A percentile compares a stretch with the other conserved stretches of the same genome.
Conservation (phyloP, 2,329 filamentous ascomycete species). For the Cylindrodendrum hubeiense region DNA sequence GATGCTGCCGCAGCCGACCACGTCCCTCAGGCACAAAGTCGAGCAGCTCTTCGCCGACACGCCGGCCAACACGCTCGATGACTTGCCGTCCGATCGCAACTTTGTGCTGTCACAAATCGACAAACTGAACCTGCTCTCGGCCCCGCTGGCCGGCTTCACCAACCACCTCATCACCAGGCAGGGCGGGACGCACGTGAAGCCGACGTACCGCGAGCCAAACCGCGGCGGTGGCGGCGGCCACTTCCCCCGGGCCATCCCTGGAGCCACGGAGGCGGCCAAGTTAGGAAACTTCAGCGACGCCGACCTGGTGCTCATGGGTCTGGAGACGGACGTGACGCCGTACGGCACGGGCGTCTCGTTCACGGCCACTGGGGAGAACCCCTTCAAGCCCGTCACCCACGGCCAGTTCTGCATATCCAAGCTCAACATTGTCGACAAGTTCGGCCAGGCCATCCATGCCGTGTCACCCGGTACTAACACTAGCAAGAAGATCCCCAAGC, state of each 20-base stretch:
- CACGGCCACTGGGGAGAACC: conserved; percentile 29
- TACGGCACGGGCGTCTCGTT: conserved; percentile 48
- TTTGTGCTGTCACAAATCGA: conserved; percentile 17
- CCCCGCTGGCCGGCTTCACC: conserved; percentile 49
- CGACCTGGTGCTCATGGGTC: conserved; percentile 39
- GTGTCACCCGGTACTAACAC: conserved; percentile 12
- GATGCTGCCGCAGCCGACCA: conserved; percentile 55
- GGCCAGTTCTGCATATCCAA: conserved; percentile 61
- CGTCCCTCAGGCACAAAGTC: conserved; percentile 48
- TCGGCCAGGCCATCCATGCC: conserved; percentile 56
- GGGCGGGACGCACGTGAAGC: conserved; percentile 56
- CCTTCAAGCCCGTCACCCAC: conserved; percentile 61
- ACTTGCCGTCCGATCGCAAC: neutral
- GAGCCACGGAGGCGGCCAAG: neutral
- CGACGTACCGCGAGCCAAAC: conserved; percentile 31
- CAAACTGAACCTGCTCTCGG: conserved; percentile 41
- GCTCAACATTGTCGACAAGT: conserved; percentile 63
- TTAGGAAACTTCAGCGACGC: conserved; percentile 18
- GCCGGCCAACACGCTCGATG: conserved; percentile 34
- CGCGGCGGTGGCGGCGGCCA: too few species aligned
- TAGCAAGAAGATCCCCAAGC: conserved; percentile 39
- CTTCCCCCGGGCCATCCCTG: neutral
- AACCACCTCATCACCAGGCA: conserved; percentile 49
- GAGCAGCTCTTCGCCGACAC: conserved; percentile 49
- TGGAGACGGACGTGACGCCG: conserved; percentile 48